Percentiles rank a stretch among this genome's conserved stretches.
phyloP scores from a whole-genome alignment of 768 basidiomycete genomes.

The Multifurca ochricompacta region DNA sequence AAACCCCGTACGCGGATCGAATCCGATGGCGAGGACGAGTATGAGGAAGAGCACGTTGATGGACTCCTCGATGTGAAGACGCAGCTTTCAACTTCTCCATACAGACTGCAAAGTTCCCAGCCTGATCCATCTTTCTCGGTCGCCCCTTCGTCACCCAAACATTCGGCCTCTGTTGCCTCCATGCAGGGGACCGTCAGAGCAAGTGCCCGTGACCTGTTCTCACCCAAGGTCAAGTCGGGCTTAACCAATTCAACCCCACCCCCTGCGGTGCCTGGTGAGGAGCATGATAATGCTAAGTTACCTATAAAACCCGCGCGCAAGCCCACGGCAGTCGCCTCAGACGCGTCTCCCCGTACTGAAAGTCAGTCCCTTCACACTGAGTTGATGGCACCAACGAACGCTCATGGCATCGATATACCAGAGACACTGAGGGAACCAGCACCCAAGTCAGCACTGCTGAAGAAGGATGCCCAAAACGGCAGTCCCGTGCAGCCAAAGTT shows the following conservation, averaged over 20 bases:
- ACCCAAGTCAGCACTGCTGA: not conserved
- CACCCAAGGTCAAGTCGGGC: not conserved
- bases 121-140: constrained; percentile 12
- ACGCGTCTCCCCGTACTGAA: not conserved
- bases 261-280: not conserved
- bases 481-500: not conserved
- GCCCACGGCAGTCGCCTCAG: not conserved
- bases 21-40: constrained; percentile 8
- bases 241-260: not conserved
- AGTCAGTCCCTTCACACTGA: not conserved
- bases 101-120: not conserved
- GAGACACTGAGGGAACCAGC: not conserved
- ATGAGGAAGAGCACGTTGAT: constrained; percentile 1
- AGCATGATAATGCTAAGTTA: not conserved
- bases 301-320: not conserved
- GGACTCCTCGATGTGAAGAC: not conserved
- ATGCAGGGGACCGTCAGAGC: not conserved
- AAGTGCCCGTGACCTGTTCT: not conserved
- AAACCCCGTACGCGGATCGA: constrained; percentile 9
- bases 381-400: not conserved
- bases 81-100: not conserved
- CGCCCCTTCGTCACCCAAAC: constrained; percentile 7
- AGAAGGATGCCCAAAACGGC: not conserved
- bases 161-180: not conserved
- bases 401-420: not conserved